These are phyloP conservation scores for Diaporthe citriasiana DNA, from an alignment of 2,329 filamentous ascomycete genomes.

Conservation along the genomic window DNA sequence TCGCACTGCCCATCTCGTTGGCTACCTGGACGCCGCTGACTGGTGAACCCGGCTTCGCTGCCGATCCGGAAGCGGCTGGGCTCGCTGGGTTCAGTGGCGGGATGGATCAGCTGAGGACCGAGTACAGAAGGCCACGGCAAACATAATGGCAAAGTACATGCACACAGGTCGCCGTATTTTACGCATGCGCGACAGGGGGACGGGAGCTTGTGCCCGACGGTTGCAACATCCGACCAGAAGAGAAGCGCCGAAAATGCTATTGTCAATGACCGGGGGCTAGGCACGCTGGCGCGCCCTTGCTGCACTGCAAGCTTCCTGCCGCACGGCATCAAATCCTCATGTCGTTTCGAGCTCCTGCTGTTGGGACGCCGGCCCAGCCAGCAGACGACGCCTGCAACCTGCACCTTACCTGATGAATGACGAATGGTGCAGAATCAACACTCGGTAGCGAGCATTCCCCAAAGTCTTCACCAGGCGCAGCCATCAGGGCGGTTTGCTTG, in stretches of 20 bases:
- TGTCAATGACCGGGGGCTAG: constrained; percentile 20
- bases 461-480: not conserved
- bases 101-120: constrained; percentile 24
- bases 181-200: constrained; percentile 18
- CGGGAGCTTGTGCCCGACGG: constrained; percentile 6
- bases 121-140: constrained; percentile 9
- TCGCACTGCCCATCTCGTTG: not conserved
- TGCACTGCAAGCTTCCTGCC: constrained; percentile 26
- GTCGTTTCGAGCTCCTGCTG: constrained; percentile 17
- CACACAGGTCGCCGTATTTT: constrained; percentile 18
- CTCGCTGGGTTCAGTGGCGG: not conserved
- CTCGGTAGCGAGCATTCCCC: not conserved
- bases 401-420: not conserved
- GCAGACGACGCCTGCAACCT: not conserved
- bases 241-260: constrained; percentile 28
- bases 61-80: constrained; percentile 28
- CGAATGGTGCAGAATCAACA: not conserved
- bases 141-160: constrained; percentile 29
- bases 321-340: constrained; percentile 2
- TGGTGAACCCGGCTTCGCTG: not conserved
- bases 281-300: not conserved
- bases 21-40: not conserved
- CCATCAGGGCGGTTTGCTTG: not conserved
- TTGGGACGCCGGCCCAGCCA: not conserved
- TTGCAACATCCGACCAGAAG: constrained; percentile 30